Conservation (phyloP, 2,329 filamentous ascomycete species). For the Venturia pyrina region DNA sequence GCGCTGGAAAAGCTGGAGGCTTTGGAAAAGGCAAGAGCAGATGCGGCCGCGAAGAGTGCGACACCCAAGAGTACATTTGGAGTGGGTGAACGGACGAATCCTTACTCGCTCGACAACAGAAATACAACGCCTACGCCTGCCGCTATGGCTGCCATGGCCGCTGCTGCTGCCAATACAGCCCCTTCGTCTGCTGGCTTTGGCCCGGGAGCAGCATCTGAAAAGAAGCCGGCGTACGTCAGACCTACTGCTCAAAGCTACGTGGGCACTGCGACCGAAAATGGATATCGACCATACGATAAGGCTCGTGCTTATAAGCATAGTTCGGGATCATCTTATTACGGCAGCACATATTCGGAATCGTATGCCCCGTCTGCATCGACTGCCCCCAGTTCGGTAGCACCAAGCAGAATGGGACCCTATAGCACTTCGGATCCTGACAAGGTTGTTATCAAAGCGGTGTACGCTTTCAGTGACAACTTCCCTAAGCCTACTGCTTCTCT, state of each 20-base stretch:
- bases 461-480: constrained; percentile 82
- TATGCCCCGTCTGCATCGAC: constrained; percentile 81
- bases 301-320: constrained; percentile 38
- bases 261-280: constrained; percentile 58
- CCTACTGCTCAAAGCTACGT: constrained; percentile 48
- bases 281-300: constrained; percentile 68
- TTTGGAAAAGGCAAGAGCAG: constrained; percentile 3
- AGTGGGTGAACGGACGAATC: constrained; percentile 59
- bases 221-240: constrained; percentile 28
- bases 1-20: neutral
- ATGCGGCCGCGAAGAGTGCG: neutral
- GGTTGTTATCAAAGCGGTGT: constrained; percentile 89
- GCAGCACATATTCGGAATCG: constrained; percentile 53
- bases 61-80: constrained; percentile 22
- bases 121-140: constrained; percentile 14
- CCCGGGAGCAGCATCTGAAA: neutral
- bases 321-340: constrained; percentile 41
- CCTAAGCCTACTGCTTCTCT: constrained; percentile 82
- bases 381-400: constrained; percentile 71
- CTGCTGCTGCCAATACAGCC: constrained; percentile 18
- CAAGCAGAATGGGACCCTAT: constrained; percentile 69
- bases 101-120: constrained; percentile 56
- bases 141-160: constrained; percentile 23
- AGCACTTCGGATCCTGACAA: constrained; percentile 87
- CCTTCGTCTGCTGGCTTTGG: constrained; percentile 13